phyloP scores from a whole-genome alignment of 495 filamentous ascomycete genomes.

The Copromyces sp. region DNA sequence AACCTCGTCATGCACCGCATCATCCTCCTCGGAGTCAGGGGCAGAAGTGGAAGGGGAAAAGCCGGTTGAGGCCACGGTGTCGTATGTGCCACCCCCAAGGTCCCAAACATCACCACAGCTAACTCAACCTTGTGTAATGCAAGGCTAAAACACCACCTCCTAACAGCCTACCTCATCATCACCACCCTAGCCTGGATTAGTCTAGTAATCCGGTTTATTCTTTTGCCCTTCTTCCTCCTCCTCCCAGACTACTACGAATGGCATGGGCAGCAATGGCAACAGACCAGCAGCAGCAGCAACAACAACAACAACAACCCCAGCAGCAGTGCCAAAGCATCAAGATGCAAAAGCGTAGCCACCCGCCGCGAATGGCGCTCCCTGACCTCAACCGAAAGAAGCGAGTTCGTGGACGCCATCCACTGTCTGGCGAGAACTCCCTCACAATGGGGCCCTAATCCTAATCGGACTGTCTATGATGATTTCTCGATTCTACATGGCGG shows the following conservation, averaged over 20 bases:
- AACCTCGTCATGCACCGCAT: neutral
- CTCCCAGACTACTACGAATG: neutral
- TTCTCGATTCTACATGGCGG: slow-evolving; percentile 1
- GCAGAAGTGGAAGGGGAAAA: neutral
- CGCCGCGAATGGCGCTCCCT: neutral
- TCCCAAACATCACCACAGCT: neutral
- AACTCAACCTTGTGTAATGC: neutral
- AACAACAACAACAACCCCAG: neutral
- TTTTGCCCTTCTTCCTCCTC: neutral
- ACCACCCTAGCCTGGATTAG: neutral
- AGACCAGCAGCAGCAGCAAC: neutral
- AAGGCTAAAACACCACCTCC: neutral
- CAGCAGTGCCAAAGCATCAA: neutral
- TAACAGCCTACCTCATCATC: neutral
- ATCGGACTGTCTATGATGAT: neutral
- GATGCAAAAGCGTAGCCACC: neutral
- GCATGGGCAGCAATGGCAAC: neutral
- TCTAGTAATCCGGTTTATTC: neutral
- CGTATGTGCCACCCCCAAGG: neutral
- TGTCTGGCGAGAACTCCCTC: neutral
- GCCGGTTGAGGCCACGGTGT: neutral
- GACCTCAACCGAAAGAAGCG: neutral
- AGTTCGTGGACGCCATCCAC: slow-evolving; percentile 1
- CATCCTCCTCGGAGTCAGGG: neutral
- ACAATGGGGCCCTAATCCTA: neutral